Evolutionary conservation across 371 early-diverging fungal genomes (phyloP).

Genomic region (Rhizopus stolonifer): DNA sequence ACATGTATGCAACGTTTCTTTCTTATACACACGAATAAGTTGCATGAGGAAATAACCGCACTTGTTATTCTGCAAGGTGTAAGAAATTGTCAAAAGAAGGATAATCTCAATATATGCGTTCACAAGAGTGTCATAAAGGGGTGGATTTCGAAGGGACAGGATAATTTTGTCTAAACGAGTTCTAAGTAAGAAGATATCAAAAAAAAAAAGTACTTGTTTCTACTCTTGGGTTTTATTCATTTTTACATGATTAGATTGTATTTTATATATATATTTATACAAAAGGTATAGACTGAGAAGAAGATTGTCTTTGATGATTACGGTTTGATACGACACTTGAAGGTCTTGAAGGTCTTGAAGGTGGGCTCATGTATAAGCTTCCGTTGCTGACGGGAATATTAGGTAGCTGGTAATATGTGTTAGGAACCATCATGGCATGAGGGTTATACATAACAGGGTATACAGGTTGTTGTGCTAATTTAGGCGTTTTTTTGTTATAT

Average conservation of each 20-base stretch:
- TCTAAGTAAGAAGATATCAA: too few species aligned
- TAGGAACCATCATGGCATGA: background rate
- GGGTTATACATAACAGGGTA: background rate
- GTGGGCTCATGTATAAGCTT: background rate
- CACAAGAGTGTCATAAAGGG: background rate
- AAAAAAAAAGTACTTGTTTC: background rate
- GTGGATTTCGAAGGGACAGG: too few species aligned
- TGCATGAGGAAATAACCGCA: too few species aligned
- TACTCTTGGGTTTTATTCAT: too few species aligned
- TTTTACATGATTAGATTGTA: background rate
- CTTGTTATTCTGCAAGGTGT: background rate
- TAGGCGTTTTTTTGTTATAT: slow-evolving; percentile 19
- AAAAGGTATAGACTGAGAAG: background rate
- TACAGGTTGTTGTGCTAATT: background rate
- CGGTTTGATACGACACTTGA: background rate
- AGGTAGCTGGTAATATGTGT: slow-evolving; percentile 3
- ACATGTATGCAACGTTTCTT: too few species aligned
- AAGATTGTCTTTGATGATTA: background rate
- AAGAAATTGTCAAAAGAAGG: background rate
- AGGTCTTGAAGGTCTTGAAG: background rate
- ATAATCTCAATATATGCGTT: background rate
- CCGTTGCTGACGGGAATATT: slow-evolving; percentile 2
- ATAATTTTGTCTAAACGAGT: too few species aligned
- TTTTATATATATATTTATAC: slow-evolving; percentile 1
- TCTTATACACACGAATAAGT: too few species aligned